Conservation (phyloP, 345 rosid species). For the Corchorus olitorius region DNA sequence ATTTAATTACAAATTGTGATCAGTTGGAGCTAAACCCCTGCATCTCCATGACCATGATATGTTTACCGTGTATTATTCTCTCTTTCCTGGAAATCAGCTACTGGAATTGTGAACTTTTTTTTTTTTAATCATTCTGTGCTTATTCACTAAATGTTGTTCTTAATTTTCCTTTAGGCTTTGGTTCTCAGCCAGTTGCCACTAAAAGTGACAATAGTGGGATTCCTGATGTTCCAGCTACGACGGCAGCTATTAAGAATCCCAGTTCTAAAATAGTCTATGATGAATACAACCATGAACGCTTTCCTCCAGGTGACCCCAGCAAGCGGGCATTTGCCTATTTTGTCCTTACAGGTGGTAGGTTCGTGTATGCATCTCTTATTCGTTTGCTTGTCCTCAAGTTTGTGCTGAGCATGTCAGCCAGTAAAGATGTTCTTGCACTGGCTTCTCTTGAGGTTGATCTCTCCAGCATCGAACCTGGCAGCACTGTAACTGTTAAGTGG, state of each 20-base stretch:
- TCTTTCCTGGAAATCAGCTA: not conserved
- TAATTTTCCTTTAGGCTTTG: conserved; percentile 45
- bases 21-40: not conserved
- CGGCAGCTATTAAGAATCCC: conserved; percentile 76
- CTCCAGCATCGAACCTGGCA: conserved; percentile 81
- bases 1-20: not conserved
- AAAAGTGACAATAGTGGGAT: conserved; percentile 43
- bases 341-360: conserved; percentile 87
- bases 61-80: not conserved
- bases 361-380: conserved; percentile 77
- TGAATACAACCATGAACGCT: conserved; percentile 82
- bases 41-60: not conserved
- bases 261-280: conserved; percentile 84
- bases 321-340: conserved; percentile 97
- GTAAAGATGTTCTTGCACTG: conserved; percentile 92
- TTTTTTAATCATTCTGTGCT: not conserved
- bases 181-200: conserved; percentile 54
- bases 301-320: conserved; percentile 92
- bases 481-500: conserved; percentile 94
- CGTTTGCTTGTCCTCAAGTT: conserved; percentile 86
- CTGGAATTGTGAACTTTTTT: not conserved
- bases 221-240: conserved; percentile 55
- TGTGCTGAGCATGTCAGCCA: conserved; percentile 92
- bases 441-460: conserved; percentile 97
- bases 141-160: not conserved